Conservation (phyloP, 805 yeast genomes). For the Candida succiphila region DNA sequence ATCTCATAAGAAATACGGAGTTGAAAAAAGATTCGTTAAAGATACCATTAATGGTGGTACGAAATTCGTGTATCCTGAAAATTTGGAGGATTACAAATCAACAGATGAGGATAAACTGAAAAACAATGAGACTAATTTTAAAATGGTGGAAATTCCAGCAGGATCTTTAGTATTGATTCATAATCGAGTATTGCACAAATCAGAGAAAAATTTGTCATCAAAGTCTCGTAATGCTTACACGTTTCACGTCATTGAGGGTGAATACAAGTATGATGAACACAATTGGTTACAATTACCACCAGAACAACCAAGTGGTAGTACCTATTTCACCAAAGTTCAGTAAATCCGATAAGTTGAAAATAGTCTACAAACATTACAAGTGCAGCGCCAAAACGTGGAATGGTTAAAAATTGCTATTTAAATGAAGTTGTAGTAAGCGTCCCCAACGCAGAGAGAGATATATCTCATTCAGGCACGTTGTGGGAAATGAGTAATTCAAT, state of each 20-base stretch:
- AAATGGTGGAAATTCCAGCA: constrained; percentile 51
- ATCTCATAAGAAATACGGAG: constrained; percentile 47
- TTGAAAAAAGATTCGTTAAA: constrained; percentile 56
- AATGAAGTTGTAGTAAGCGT: no score
- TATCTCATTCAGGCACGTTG: no score
- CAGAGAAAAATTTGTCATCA: constrained; percentile 45
- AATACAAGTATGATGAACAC: constrained; percentile 43
- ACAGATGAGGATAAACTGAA: constrained; percentile 18
- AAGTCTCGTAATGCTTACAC: constrained; percentile 68
- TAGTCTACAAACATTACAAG: no score
- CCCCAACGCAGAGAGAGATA: no score
- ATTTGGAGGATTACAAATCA: constrained; percentile 10
- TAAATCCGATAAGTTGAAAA: no score
- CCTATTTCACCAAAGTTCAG: constrained; percentile 32
- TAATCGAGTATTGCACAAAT: constrained; percentile 62
- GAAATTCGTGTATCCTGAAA: constrained; percentile 30
- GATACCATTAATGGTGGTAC: constrained; percentile 44
- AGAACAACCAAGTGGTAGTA: constrained; percentile 38
- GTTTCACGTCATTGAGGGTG: constrained; percentile 71
- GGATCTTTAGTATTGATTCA: constrained; percentile 67
- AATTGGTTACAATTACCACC: constrained; percentile 80
- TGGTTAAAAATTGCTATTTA: not conserved
- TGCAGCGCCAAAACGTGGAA: not conserved
- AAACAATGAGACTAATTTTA: constrained; percentile 31
- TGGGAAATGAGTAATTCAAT: no score